These are phyloP conservation scores for Diaporthe ilicicola DNA, from an alignment of 2,329 filamentous ascomycete species.

Conservation along the genomic window DNA sequence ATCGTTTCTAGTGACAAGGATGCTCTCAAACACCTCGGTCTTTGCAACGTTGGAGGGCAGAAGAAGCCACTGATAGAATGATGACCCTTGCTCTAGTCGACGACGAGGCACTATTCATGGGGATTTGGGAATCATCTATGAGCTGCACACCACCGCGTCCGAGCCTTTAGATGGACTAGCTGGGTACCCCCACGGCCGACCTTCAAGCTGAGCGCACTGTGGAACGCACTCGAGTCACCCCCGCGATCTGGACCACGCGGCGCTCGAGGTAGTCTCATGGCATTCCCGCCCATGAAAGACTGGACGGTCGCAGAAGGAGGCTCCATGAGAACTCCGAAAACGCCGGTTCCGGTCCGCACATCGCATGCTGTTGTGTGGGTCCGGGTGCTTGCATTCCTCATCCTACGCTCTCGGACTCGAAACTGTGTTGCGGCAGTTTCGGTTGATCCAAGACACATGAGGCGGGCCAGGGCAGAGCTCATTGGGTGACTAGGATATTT, in stretches of 20 bases:
- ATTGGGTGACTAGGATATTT: neutral
- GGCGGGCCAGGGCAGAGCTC: neutral
- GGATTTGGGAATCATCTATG: neutral
- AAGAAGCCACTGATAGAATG: conserved; percentile 74
- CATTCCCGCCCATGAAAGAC: neutral
- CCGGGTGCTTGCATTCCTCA: conserved; percentile 1
- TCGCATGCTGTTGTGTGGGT: neutral
- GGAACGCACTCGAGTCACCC: no score
- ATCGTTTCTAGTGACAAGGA: conserved; percentile 79
- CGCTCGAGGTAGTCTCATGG: neutral
- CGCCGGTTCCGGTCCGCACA: neutral
- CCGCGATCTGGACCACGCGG: neutral
- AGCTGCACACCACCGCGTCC: neutral
- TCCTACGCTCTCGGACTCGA: neutral
- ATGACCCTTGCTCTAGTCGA: conserved; percentile 33
- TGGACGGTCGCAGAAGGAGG: neutral
- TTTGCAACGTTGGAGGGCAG: conserved; percentile 70
- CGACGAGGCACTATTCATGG: conserved; percentile 2
- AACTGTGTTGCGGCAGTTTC: neutral
- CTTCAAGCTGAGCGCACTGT: neutral
- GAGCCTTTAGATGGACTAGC: neutral
- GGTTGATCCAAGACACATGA: neutral
- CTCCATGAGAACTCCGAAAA: neutral
- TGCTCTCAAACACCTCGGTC: conserved; percentile 66
- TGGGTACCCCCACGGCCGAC: neutral